Conservation (phyloP, 768 basidiomycete genomes). For the Lactarius tabidus region DNA sequence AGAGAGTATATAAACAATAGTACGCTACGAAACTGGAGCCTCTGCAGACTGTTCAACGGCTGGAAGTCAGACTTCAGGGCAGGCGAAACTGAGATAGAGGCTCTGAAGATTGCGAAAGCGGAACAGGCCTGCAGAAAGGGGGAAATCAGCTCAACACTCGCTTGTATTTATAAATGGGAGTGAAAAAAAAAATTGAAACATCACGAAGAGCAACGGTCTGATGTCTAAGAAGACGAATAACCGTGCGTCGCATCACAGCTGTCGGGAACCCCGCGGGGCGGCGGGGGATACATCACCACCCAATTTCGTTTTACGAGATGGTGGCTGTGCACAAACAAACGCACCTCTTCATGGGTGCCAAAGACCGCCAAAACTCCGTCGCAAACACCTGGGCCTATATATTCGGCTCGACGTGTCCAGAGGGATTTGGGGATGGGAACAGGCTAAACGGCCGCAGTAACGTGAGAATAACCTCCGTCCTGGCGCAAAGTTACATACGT, state of each 20-base stretch:
- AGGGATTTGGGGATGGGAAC: slow-evolving; percentile 39
- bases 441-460: neutral
- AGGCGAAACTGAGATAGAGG: slow-evolving; percentile 44
- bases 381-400: slow-evolving; percentile 21
- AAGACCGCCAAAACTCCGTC: slow-evolving; percentile 56
- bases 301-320: slow-evolving; percentile 10
- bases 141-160: slow-evolving; percentile 10
- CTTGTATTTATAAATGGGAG: slow-evolving; percentile 19
- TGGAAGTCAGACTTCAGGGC: slow-evolving; percentile 63
- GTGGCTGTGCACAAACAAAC: slow-evolving; percentile 30
- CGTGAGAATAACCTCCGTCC: neutral
- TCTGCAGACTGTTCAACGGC: slow-evolving; percentile 53
- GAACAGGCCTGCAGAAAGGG: slow-evolving; percentile 46
- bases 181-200: slow-evolving; percentile 7
- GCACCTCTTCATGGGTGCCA: slow-evolving; percentile 56
- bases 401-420: slow-evolving; percentile 41
- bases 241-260: neutral
- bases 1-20: neutral
- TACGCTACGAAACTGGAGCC: slow-evolving; percentile 35
- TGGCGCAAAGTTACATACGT: slow-evolving; percentile 1
- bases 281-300: slow-evolving; percentile 1
- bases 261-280: slow-evolving; percentile 15
- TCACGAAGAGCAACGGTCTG: neutral
- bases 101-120: slow-evolving; percentile 49
- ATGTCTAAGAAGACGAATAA: slow-evolving; percentile 3